Base-by-base conservation (phyloP, 257 asterid species). In the Apocynum venetum region DNA sequence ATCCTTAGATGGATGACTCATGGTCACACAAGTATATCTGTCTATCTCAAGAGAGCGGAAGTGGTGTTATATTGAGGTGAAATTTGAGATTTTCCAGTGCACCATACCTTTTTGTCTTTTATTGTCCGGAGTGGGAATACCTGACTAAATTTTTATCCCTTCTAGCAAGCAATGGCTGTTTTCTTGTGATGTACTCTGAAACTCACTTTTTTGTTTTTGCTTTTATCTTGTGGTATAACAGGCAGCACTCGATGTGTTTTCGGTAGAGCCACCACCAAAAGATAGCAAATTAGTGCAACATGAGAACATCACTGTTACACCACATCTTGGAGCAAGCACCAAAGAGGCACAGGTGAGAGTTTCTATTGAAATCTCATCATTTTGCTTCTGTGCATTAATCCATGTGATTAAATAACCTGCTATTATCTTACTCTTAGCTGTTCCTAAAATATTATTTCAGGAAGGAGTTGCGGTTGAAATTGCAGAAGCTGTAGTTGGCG, bases 251-350 rank as follows among this genome's bases (percentile, higher is more conserved):
- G 99, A 95, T 79, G 99, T 95, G 78, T 95, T 95, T 76, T 80
- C 96, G 0, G 89, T 64, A 88, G 99, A 95, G 69, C 99, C 99
- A n/a, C 97, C 99, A 11, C 56, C 93, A 0, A 80, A 84, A 76
- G 97, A 93, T 68, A 89, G 97, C 87, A 95, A 90, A 77, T 44
- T 95, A 75, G 92, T 93, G 84, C 97, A 88, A 74, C 99, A 93
- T 64, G 90, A 87, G 88, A 93, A 93, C 77, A 97, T 95, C 72
- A 91, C 86, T 20, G 98, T 88, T n/a, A 95, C 99, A 17, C 99
- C 99, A 65, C 99, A 95, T 86, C 99, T 95, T 72, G 99, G 99
- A 84, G 99, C 99, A 49, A 95, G 99, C 91, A 95, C 99, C 47
- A 91, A 90, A 86, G 99, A 95, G 87, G 99, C 99, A 66, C 99